phyloP scores from a whole-genome alignment of 768 basidiomycete species.

The Naematelia aurantialba region DNA sequence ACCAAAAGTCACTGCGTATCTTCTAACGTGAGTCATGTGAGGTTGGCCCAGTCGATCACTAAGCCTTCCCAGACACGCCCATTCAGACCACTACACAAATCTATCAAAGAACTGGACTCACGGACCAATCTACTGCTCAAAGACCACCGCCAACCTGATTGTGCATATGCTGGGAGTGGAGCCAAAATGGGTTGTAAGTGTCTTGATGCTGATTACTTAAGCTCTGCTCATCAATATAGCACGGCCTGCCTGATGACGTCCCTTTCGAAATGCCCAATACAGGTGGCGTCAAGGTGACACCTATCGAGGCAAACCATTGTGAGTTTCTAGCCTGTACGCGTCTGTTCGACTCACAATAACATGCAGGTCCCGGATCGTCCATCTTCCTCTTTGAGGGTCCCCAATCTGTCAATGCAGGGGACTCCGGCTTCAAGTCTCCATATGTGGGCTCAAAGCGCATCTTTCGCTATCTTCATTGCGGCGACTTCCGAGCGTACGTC shows the following conservation, averaged over 20 bases:
- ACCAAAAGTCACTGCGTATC: conserved; percentile 83
- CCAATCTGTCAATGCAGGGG: conserved; percentile 84
- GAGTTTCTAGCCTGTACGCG: no score
- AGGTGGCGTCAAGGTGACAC: conserved; percentile 78
- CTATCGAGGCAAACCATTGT: conserved; percentile 98
- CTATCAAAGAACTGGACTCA: conserved; percentile 80
- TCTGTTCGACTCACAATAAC: neutral
- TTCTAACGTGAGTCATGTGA: conserved; percentile 66
- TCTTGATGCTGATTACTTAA: no score
- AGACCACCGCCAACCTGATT: conserved; percentile 86
- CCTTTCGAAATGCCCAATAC: conserved; percentile 74
- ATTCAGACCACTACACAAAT: conserved; percentile 95
- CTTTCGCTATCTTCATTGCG: conserved; percentile 93
- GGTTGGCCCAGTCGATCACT: conserved; percentile 1
- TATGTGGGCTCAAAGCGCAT: conserved; percentile 65
- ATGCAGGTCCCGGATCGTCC: conserved; percentile 74
- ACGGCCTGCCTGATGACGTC: conserved; percentile 75
- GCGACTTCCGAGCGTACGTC: conserved; percentile 56
- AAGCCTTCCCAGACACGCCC: conserved; percentile 68
- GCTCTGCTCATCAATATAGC: conserved; percentile 27
- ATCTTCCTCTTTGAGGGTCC: conserved; percentile 89
- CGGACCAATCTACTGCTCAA: conserved; percentile 95
- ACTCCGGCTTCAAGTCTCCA: conserved; percentile 68
- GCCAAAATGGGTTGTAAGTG: conserved; percentile 67
- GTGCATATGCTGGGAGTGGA: conserved; percentile 86